Percentiles rank a stretch among this genome's conserved stretches.
phyloP scores from a whole-genome alignment of 768 basidiomycete species.

The Kwoniella sp. region DNA sequence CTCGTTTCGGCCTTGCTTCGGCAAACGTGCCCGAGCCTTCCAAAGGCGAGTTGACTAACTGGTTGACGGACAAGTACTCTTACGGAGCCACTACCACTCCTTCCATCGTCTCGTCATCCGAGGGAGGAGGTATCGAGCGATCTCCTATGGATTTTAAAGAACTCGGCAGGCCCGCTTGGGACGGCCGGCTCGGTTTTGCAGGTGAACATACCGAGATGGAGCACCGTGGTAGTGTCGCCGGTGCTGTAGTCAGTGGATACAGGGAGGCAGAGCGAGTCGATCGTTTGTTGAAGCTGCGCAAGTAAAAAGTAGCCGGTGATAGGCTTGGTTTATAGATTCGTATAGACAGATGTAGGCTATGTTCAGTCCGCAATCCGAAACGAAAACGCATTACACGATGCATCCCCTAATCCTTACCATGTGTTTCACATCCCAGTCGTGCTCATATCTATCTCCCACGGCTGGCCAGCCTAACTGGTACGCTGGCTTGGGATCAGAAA shows the following conservation, averaged over 20 bases:
- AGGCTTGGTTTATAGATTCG: too few species aligned
- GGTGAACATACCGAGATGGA: constrained; percentile 59
- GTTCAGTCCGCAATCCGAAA: too few species aligned
- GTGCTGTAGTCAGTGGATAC: constrained; percentile 56
- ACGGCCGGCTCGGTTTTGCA: constrained; percentile 55
- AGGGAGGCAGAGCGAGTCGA: constrained; percentile 56
- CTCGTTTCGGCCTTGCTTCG: constrained; percentile 29
- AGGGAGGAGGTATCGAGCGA: constrained; percentile 19
- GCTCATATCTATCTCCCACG: too few species aligned
- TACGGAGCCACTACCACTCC: constrained; percentile 57
- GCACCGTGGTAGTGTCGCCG: constrained; percentile 56
- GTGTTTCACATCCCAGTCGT: too few species aligned
- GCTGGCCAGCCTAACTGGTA: too few species aligned
- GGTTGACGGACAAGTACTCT: constrained; percentile 54
- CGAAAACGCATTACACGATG: too few species aligned
- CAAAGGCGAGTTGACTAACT: constrained; percentile 47
- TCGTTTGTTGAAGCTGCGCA: constrained; percentile 40
- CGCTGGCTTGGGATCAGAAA: too few species aligned
- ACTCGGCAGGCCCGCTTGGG: constrained; percentile 54
- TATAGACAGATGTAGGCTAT: too few species aligned
- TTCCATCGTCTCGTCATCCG: constrained; percentile 29
- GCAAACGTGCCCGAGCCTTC: constrained; percentile 24
- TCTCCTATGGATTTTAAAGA: constrained; percentile 57
- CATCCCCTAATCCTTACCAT: too few species aligned
- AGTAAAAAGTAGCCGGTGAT: constrained; percentile 11